phyloP scores from a whole-genome alignment of 164 flowering plant species.

The Dillenia suffruticosa region DNA sequence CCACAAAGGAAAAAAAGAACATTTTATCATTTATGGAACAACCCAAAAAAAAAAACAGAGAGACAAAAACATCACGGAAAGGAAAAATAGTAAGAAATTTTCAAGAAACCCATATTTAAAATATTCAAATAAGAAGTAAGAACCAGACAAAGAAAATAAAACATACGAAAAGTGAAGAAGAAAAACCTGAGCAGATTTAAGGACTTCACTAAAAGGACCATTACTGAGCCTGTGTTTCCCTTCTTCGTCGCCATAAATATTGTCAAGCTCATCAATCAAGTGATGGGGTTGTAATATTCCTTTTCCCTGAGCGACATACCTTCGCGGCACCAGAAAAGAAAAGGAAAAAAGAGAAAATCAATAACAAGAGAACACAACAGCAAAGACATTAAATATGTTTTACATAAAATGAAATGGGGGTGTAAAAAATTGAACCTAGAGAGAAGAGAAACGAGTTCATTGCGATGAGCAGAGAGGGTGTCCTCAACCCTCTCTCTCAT shows the following conservation, averaged over 20 bases:
- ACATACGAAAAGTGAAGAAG: not conserved
- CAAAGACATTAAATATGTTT: not conserved
- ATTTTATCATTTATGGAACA: no score
- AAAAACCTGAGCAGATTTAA: constrained; percentile 68
- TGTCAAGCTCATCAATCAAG: constrained; percentile 64
- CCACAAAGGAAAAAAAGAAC: no score
- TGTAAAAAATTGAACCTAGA: constrained; percentile 49
- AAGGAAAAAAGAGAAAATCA: not conserved
- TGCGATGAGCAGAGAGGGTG: constrained; percentile 81
- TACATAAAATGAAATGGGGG: not conserved
- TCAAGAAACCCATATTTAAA: no score
- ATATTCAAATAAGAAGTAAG: no score
- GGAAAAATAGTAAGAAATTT: no score
- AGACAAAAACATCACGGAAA: no score
- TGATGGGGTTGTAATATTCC: constrained; percentile 83
- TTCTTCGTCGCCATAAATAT: constrained; percentile 35
- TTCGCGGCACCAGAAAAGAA: constrained; percentile 17
- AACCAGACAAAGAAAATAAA: no score
- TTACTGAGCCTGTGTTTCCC: constrained; percentile 31
- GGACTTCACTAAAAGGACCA: constrained; percentile 70
- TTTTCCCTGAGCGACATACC: constrained; percentile 91
- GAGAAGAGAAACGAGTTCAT: constrained; percentile 83
- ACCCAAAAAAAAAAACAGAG: no score
- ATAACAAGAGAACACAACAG: constrained; percentile 1
- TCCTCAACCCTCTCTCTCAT: constrained; percentile 82